Evolutionary conservation across 78 protist species (phyloP).

Genomic region (Capsaspora owczarzaki): DNA sequence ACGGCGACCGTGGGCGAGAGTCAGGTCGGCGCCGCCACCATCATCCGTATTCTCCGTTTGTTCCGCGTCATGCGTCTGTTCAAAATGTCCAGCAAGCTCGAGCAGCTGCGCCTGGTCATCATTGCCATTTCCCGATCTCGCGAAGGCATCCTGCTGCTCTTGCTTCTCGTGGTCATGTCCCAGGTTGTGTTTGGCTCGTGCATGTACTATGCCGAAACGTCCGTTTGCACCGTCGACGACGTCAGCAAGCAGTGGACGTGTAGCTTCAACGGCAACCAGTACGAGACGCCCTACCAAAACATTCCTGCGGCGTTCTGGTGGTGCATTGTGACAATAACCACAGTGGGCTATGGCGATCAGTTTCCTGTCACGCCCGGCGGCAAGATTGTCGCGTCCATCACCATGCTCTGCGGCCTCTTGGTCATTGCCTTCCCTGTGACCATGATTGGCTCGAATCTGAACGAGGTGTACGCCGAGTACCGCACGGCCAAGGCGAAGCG

Average conservation of each 20-base stretch:
- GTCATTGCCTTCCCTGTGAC: slow-evolving; percentile 12
- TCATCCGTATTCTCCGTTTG: slow-evolving; percentile 20
- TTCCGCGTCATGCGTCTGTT: slow-evolving; percentile 25
- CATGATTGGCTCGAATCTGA: slow-evolving; percentile 1
- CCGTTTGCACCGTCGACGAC: slow-evolving; percentile 1
- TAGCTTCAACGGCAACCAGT: neutral
- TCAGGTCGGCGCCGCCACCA: neutral
- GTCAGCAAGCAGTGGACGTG: neutral
- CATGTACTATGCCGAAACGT: slow-evolving; percentile 27
- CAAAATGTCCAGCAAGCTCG: slow-evolving; percentile 20
- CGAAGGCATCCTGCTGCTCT: slow-evolving; percentile 7
- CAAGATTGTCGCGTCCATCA: neutral
- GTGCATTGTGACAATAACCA: neutral
- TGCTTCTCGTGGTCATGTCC: slow-evolving; percentile 7
- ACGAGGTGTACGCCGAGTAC: neutral
- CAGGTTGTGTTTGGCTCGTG: slow-evolving; percentile 11
- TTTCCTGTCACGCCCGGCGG: neutral
- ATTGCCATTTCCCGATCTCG: neutral
- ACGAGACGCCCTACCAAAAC: neutral
- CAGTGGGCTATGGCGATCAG: slow-evolving; percentile 18
- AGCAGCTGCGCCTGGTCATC: slow-evolving; percentile 2
- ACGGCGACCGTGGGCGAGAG: neutral
- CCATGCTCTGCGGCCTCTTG: slow-evolving; percentile 15
- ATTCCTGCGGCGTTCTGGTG: neutral
- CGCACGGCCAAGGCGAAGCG: neutral